Evolutionary conservation across 2,329 filamentous ascomycete genomes (phyloP), one percentile per base, ranked within the genome.

Genomic region (Juglanconis sp.): DNA sequence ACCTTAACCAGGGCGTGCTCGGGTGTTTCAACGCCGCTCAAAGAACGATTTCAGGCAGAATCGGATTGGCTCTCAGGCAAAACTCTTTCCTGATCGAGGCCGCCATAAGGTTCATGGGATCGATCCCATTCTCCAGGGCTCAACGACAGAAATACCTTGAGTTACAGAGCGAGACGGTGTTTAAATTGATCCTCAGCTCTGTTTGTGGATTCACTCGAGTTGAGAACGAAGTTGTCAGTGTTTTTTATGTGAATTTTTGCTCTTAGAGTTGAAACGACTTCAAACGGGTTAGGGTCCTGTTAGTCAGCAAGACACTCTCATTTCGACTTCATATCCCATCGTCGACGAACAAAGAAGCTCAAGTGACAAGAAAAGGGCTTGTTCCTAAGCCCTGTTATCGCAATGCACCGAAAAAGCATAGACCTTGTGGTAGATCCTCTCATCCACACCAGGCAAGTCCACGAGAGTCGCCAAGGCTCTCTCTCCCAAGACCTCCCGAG

Each of bases 21-120:
- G 24, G 24, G 7, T 55, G 42, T 55, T 32, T 46, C 40, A 17
- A 40, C 9, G 36, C 24, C 7, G 11, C 15, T 52, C 40, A 40
- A 54, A 40, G 54, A 46, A 17, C 32, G 42, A 53, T 30, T 53
- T 59, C 56, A 59, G 56, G 56, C 56, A 59, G 7, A 59, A 59
- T 59, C 47, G 42, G 31, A 49, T 49, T 34, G 11, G 50, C 42
- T 40, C 56, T 59, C 54, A 53, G 35, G 11, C 44, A 30, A 53
- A 31, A 50, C 49, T 53, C 24, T 24, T 24, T 24, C 49, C 47
- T 49, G 56, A 59, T 49, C 50, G 56, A 49, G 50, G 50, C 40
- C 56, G 53, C 53, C 31, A 31, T 50, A 42, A 17, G 52, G 50
- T 15, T 38, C 49, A 49, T 15, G 47, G 6, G 47, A 24, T 49